These are phyloP conservation scores for Sporothrix brunneoviolacea DNA, from an alignment of 2,329 filamentous ascomycete genomes.

Conservation along the genomic window DNA sequence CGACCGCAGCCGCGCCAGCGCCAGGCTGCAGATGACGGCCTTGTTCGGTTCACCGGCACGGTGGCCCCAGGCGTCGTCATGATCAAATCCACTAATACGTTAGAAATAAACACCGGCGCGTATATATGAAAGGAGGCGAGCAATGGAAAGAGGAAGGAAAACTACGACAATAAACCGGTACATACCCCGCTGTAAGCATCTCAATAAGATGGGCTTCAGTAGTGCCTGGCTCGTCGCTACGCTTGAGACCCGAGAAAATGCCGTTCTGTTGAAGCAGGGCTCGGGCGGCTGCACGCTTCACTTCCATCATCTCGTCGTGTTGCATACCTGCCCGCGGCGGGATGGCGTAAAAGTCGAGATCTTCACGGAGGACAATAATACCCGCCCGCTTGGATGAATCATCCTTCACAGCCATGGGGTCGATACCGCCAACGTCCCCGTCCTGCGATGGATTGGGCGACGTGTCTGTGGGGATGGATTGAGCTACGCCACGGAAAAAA, in stretches of 20 bases:
- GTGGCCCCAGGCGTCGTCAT: constrained; percentile 92
- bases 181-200: constrained; percentile 96
- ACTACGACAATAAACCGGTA: constrained; percentile 16
- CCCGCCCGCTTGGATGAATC: constrained; percentile 87
- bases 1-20: constrained; percentile 83
- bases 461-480: constrained; percentile 78
- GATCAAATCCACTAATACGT: constrained; percentile 78
- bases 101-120: constrained; percentile 21
- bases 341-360: constrained; percentile 96
- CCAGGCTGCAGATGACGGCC: constrained; percentile 94
- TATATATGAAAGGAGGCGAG: background rate
- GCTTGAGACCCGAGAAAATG: constrained; percentile 91
- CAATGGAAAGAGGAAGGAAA: background rate
- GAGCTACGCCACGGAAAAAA: constrained; percentile 92
- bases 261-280: constrained; percentile 85
- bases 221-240: constrained; percentile 91
- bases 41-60: constrained; percentile 97
- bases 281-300: constrained; percentile 85
- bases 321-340: constrained; percentile 79
- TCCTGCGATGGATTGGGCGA: constrained; percentile 60
- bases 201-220: constrained; percentile 98
- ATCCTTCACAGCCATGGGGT: constrained; percentile 63
- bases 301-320: constrained; percentile 86
- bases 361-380: constrained; percentile 93
- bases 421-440: constrained; percentile 59